Conservation (phyloP, 140 eudicot genomes). For the Oenanthe javanica region DNA sequence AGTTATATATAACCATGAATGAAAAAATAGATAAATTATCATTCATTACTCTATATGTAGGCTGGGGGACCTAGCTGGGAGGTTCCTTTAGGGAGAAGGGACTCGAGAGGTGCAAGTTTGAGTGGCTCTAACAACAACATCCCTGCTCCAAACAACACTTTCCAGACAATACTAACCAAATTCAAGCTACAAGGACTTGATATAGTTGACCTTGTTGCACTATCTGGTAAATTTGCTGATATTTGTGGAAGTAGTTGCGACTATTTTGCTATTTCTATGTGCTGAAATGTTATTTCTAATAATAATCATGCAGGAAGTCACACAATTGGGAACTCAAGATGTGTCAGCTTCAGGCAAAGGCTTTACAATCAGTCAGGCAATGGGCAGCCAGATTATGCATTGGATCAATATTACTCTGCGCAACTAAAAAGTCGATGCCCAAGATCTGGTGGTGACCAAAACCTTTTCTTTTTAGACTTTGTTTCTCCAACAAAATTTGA, state of each 20-base stretch:
- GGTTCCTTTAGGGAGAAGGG: conserved; percentile 94
- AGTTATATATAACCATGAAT: too few relatives aligned
- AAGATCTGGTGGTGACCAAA: conserved; percentile 79
- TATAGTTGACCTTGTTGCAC: conserved; percentile 72
- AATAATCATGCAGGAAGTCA: conserved; percentile 63
- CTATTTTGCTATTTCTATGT: not conserved
- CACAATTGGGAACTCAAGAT: conserved; percentile 85
- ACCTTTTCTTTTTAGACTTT: conserved; percentile 63
- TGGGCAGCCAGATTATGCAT: conserved; percentile 50
- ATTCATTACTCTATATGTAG: conserved; percentile 23
- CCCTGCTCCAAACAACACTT: conserved; percentile 86
- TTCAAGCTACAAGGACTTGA: conserved; percentile 72
- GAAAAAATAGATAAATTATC: not conserved
- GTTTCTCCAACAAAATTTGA: conserved; percentile 64
- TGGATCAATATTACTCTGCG: conserved; percentile 51
- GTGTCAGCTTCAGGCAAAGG: conserved; percentile 88
- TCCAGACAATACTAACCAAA: conserved; percentile 82
- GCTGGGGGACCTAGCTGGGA: conserved; percentile 89
- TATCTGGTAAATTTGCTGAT: conserved; percentile 51
- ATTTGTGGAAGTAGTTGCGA: not conserved
- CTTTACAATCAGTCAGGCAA: conserved; percentile 83
- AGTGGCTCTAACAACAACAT: conserved; percentile 86
- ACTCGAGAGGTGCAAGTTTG: conserved; percentile 69
- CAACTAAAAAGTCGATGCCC: conserved; percentile 59
- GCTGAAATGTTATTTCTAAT: not conserved